phyloP scores from a whole-genome alignment of 75 land plant genomes.

The Larix kaempferi region DNA sequence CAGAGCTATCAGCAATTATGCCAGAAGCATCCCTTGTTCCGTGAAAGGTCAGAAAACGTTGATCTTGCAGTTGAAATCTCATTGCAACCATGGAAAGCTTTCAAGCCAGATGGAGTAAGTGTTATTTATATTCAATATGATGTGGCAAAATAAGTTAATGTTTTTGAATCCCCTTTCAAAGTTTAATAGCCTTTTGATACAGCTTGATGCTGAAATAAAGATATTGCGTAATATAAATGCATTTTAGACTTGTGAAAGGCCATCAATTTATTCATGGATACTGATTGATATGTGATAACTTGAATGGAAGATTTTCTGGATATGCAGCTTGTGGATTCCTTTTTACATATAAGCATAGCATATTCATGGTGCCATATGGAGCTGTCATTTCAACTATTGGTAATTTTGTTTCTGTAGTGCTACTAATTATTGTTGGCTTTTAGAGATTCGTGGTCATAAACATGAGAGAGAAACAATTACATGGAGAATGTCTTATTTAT shows the following conservation, averaged over 20 bases:
- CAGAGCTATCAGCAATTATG: slow-evolving; percentile 89
- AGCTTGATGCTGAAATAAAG: not conserved
- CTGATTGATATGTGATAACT: not conserved
- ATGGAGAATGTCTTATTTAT: no score
- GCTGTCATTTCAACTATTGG: not conserved
- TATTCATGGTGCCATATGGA: not conserved
- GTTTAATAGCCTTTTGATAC: not conserved
- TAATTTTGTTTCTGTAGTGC: not conserved
- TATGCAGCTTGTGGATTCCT: not conserved
- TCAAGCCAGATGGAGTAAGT: slow-evolving; percentile 96
- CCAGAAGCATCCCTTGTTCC: slow-evolving; percentile 88
- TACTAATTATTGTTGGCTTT: no score
- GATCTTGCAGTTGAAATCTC: slow-evolving; percentile 97
- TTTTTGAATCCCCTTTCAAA: not conserved
- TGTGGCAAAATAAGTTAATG: not conserved
- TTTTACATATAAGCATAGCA: not conserved
- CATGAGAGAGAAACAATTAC: no score
- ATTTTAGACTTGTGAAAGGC: not conserved
- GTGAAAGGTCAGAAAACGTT: slow-evolving; percentile 97
- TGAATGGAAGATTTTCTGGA: not conserved
- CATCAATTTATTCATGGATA: not conserved
- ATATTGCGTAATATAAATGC: not conserved
- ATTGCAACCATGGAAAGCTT: slow-evolving; percentile 95
- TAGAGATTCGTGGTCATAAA: no score
- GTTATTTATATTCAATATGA: not conserved